These are phyloP conservation scores for Dendrocalamus latiflorus DNA, from an alignment of 202 grass and related monocot species.

Conservation along the genomic window DNA sequence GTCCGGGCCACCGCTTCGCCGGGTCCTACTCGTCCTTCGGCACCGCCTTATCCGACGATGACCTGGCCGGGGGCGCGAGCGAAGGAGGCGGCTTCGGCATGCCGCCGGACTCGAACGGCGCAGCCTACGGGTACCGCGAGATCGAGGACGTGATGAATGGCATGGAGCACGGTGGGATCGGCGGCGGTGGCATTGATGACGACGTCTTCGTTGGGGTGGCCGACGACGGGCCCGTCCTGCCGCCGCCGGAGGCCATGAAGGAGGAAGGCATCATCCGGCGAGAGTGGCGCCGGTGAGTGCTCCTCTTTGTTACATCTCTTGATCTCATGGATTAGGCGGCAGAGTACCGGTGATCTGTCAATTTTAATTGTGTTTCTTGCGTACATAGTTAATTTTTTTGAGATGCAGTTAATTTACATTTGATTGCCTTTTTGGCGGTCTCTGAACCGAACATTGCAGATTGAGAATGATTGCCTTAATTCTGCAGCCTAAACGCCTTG, in stretches of 20 bases:
- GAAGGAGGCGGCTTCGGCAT: slow-evolving; percentile 17
- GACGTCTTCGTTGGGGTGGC: slow-evolving; percentile 27
- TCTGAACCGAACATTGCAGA: neutral
- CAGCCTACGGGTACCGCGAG: slow-evolving; percentile 26
- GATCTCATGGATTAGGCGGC: neutral
- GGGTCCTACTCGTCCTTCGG: slow-evolving; percentile 49
- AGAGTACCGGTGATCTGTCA: neutral
- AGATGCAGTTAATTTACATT: no score
- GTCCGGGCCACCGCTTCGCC: slow-evolving; percentile 31
- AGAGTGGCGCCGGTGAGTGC: slow-evolving; percentile 58
- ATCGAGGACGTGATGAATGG: slow-evolving; percentile 28
- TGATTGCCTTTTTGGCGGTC: neutral
- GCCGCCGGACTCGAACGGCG: no score
- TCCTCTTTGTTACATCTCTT: neutral
- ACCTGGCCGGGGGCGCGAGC: slow-evolving; percentile 10
- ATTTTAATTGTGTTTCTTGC: neutral
- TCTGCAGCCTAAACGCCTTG: slow-evolving; percentile 63
- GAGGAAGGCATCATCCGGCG: slow-evolving; percentile 55
- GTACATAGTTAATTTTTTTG: neutral
- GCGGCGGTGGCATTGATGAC: slow-evolving; percentile 7
- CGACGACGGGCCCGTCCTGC: slow-evolving; percentile 39
- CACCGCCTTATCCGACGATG: slow-evolving; percentile 44
- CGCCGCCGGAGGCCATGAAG: slow-evolving; percentile 54
- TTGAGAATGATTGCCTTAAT: neutral
- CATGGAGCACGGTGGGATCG: neutral